Conservation (phyloP, 2,329 filamentous ascomycete genomes). For the Colletotrichum sp. region DNA sequence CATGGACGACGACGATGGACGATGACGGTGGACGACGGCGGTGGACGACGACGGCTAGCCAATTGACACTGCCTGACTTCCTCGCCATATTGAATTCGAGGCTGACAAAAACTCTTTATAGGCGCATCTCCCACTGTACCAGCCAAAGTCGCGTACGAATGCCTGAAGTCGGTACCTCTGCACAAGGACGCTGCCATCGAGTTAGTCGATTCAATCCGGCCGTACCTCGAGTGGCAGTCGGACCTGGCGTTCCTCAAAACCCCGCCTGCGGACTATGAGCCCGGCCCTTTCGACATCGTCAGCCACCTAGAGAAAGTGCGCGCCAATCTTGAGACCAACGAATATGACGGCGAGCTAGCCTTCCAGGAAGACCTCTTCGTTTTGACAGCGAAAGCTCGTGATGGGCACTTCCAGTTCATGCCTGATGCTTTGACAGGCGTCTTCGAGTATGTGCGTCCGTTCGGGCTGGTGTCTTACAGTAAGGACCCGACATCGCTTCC, state of each 20-base stretch:
- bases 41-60: no score
- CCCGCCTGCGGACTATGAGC: constrained; percentile 54
- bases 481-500: constrained; percentile 36
- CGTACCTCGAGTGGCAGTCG: constrained; percentile 52
- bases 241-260: constrained; percentile 51
- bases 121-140: constrained; percentile 30
- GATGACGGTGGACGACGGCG: no score
- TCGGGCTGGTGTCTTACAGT: constrained; percentile 44
- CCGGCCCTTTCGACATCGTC: constrained; percentile 44
- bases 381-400: constrained; percentile 42
- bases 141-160: constrained; percentile 38
- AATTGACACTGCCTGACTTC: background rate
- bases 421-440: constrained; percentile 41
- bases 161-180: constrained; percentile 42
- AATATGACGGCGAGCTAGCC: constrained; percentile 42
- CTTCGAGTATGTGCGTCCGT: constrained; percentile 38
- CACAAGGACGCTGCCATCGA: constrained; percentile 33
- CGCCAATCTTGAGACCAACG: constrained; percentile 32
- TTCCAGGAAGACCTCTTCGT: constrained; percentile 45
- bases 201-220: constrained; percentile 39
- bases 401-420: constrained; percentile 45
- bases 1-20: no score
- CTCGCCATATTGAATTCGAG: background rate
- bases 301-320: constrained; percentile 35
- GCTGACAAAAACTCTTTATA: constrained; percentile 5